phyloP scores from a whole-genome alignment of 2,329 filamentous ascomycete genomes.

The Colletotrichum sp. region DNA sequence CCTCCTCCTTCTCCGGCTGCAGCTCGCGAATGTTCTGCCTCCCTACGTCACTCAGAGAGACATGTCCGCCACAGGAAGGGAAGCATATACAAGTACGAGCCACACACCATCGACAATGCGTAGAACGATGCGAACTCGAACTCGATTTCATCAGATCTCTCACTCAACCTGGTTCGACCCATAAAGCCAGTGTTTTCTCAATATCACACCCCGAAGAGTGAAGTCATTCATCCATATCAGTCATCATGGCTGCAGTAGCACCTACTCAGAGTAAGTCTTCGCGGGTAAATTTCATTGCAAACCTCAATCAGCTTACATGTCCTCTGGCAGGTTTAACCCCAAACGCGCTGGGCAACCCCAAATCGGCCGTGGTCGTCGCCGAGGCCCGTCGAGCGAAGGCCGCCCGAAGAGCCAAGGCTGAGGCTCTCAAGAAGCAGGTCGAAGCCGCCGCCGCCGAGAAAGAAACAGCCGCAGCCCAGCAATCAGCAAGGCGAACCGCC shows the following conservation, averaged over 20 bases:
- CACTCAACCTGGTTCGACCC: neutral
- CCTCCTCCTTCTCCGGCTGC: neutral
- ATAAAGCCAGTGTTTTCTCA: neutral
- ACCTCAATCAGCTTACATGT: neutral
- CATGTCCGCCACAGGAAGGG: neutral
- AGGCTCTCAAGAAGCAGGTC: neutral
- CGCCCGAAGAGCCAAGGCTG: neutral
- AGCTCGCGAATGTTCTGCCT: neutral
- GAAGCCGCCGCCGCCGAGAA: neutral
- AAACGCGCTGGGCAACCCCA: neutral
- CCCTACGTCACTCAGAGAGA: neutral
- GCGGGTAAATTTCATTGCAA: neutral
- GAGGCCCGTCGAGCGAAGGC: neutral
- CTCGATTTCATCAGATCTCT: neutral
- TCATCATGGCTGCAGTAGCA: conserved; percentile 5
- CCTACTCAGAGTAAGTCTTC: neutral
- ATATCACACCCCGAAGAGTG: neutral
- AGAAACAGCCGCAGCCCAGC: neutral
- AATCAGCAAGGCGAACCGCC: neutral
- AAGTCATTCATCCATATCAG: too few relatives aligned
- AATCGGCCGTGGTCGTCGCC: neutral
- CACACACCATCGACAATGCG: neutral
- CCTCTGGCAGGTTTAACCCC: neutral
- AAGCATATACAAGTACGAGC: neutral
- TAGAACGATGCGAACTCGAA: neutral